Conservation (phyloP, 345 rosid species). For the Aquilaria sinensis region DNA sequence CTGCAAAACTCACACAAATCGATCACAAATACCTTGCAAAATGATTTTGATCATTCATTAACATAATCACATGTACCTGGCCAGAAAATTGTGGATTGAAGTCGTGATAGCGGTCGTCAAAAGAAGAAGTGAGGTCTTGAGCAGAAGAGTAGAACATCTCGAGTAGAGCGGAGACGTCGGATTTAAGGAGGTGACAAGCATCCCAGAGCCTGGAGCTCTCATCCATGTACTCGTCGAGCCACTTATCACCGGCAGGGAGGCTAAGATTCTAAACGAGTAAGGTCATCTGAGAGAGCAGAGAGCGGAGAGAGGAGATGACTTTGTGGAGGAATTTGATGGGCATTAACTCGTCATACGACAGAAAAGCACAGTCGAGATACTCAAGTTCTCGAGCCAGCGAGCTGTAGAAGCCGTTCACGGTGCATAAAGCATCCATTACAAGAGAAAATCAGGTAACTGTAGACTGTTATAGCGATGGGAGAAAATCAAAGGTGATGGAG, state of each 20-base stretch:
- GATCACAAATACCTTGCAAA: background rate
- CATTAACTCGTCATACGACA: constrained; percentile 31
- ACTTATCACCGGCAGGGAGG: constrained; percentile 56
- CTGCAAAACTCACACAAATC: background rate
- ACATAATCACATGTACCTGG: constrained; percentile 30
- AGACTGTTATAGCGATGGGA: background rate
- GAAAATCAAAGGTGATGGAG: constrained; percentile 31
- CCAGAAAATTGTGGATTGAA: constrained; percentile 30
- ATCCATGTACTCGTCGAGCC: constrained; percentile 77
- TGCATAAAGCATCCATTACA: constrained; percentile 39
- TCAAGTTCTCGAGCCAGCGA: constrained; percentile 37
- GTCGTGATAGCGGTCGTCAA: constrained; percentile 19
- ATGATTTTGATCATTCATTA: background rate
- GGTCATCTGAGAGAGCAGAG: constrained; percentile 49
- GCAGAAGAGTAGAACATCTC: constrained; percentile 34
- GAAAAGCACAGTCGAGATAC: constrained; percentile 32
- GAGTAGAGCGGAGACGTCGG: constrained; percentile 32
- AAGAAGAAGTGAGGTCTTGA: constrained; percentile 32
- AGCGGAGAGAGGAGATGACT: constrained; percentile 34
- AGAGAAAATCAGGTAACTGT: background rate
- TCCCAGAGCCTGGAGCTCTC: constrained; percentile 64
- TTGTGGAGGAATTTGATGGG: constrained; percentile 42
- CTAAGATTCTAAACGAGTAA: constrained; percentile 47
- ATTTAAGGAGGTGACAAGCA: constrained; percentile 47
- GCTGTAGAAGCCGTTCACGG: constrained; percentile 42